A percentile compares a stretch with the other conserved stretches of the same genome.
These are phyloP conservation scores for Claviceps pazoutovae DNA, from an alignment of 2,329 filamentous ascomycete genomes.

Conservation along the genomic window DNA sequence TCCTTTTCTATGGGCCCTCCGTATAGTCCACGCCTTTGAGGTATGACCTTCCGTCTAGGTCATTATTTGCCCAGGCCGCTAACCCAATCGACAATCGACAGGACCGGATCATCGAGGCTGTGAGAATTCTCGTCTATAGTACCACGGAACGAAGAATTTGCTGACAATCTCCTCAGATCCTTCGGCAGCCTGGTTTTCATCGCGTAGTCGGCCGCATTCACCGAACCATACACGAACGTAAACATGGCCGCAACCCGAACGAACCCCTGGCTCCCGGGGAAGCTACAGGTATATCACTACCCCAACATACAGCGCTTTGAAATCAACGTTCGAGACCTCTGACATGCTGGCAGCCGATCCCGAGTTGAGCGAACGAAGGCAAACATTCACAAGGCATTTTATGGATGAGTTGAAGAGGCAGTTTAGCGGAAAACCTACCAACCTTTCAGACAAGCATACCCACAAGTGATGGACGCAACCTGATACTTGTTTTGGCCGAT, in stretches of 20 bases:
- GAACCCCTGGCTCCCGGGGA: constrained; percentile 38
- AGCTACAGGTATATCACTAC: constrained; percentile 30
- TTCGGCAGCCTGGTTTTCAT: constrained; percentile 37
- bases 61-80: background rate
- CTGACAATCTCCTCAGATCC: constrained; percentile 23
- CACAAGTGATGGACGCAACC: constrained; percentile 11
- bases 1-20: constrained; percentile 19
- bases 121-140: constrained; percentile 8
- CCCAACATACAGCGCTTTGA: too few relatives aligned
- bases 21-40: constrained; percentile 21
- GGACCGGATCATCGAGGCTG: constrained; percentile 21
- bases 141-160: background rate
- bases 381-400: constrained; percentile 32
- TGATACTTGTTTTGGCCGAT: background rate
- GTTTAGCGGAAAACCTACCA: constrained; percentile 28
- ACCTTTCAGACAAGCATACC: constrained; percentile 18
- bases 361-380: constrained; percentile 10
- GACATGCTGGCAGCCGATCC: constrained; percentile 17
- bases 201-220: constrained; percentile 39
- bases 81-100: constrained; percentile 4
- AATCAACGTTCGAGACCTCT: background rate
- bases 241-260: constrained; percentile 34
- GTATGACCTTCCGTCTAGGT: constrained; percentile 6
- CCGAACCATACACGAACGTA: constrained; percentile 31
- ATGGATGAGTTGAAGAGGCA: constrained; percentile 38